These are phyloP conservation scores for Sabuloglossum arenarium DNA, from an alignment of 495 filamentous ascomycete genomes.

Conservation along the genomic window DNA sequence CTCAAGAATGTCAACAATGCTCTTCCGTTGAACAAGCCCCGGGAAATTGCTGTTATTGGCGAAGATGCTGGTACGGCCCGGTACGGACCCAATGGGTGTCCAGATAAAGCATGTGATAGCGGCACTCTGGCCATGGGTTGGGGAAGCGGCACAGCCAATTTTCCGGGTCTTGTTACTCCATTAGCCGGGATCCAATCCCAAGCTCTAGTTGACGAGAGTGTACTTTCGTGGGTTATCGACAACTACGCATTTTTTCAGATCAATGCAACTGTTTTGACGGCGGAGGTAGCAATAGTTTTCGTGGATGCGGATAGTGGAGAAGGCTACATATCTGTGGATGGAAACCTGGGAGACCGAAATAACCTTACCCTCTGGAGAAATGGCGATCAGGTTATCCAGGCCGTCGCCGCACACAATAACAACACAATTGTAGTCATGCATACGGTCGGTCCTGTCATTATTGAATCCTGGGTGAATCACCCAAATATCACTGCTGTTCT, in stretches of 20 bases:
- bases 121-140: constrained; percentile 88
- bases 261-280: constrained; percentile 38
- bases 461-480: constrained; percentile 57
- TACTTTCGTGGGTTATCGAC: constrained; percentile 54
- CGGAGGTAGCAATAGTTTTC: constrained; percentile 63
- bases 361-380: constrained; percentile 81
- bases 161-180: constrained; percentile 80
- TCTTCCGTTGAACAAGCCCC: constrained; percentile 59
- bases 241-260: constrained; percentile 47
- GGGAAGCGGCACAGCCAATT: constrained; percentile 79
- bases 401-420: constrained; percentile 54
- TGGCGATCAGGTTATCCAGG: constrained; percentile 58
- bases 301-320: constrained; percentile 78
- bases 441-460: constrained; percentile 56
- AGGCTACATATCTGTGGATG: constrained; percentile 64
- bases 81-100: constrained; percentile 67
- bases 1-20: constrained; percentile 62
- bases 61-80: constrained; percentile 64
- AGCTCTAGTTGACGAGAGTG: constrained; percentile 32
- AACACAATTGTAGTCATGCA: constrained; percentile 93
- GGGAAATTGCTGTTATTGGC: constrained; percentile 62
- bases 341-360: constrained; percentile 75
- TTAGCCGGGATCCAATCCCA: constrained; percentile 66
- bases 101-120: constrained; percentile 61
- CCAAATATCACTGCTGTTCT: constrained; percentile 89